These are phyloP conservation scores for Tritrichomonas foetus DNA, from an alignment of 208 protist genomes.

Conservation along the genomic window DNA sequence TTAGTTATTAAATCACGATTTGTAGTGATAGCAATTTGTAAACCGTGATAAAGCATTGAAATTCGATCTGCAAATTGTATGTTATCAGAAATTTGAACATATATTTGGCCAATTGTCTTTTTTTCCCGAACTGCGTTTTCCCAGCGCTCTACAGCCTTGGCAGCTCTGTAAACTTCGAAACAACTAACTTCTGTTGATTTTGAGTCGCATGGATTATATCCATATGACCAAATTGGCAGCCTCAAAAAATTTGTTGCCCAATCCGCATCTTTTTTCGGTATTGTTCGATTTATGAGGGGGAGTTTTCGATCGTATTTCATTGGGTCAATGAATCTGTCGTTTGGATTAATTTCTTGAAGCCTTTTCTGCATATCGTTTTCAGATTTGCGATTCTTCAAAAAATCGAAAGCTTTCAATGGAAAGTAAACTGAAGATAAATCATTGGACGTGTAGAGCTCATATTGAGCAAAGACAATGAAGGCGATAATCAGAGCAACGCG, in stretches of 20 bases:
- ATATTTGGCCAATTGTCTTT: neutral
- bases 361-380: no score
- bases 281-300: neutral
- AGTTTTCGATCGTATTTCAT: neutral
- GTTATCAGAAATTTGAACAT: neutral
- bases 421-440: no score
- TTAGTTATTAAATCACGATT: neutral
- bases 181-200: neutral
- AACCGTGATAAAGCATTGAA: slow-evolving; percentile 18
- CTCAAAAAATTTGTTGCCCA: neutral
- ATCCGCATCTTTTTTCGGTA: neutral
- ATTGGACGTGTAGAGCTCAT: no score
- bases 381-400: no score
- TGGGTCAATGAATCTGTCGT: no score
- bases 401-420: no score
- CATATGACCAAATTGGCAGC: slow-evolving; percentile 25
- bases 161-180: neutral
- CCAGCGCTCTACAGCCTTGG: neutral
- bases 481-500: no score
- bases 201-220: neutral
- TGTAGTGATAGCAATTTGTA: neutral
- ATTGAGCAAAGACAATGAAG: no score
- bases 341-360: no score
- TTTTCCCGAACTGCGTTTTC: neutral
- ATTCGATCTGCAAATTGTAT: neutral